phyloP scores from a whole-genome alignment of 2,329 filamentous ascomycete genomes.

The Magnaporthiopsis poae region DNA sequence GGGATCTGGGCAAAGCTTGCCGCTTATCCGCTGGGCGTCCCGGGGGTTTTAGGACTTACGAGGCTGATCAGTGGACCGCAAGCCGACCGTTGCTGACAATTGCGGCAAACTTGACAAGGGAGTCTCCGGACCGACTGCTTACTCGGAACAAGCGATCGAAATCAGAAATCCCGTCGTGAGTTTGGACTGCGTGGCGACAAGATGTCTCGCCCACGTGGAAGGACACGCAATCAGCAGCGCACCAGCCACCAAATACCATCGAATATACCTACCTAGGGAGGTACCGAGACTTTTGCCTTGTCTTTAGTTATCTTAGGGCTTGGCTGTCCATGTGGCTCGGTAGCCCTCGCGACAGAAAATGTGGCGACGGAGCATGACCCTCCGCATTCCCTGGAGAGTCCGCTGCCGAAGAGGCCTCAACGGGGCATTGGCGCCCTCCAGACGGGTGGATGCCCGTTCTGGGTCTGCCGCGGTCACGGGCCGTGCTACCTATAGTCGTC shows the following conservation, averaged over 20 bases:
- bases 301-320: too few species aligned
- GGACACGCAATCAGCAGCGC: not conserved
- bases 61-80: not conserved
- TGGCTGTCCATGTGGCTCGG: not conserved
- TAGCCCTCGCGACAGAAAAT: not conserved
- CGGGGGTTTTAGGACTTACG: not conserved
- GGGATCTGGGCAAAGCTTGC: not conserved
- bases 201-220: not conserved
- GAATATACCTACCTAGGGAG: not conserved
- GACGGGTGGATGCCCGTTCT: not conserved
- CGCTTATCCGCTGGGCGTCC: not conserved
- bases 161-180: too few species aligned
- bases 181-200: not conserved
- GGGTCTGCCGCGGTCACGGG: not conserved
- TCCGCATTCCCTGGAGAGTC: not conserved
- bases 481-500: not conserved
- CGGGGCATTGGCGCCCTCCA: not conserved
- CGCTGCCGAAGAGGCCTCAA: not conserved
- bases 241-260: not conserved
- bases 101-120: too few species aligned
- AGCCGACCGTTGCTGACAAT: not conserved
- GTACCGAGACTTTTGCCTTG: not conserved
- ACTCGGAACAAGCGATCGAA: too few species aligned
- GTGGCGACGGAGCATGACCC: not conserved
- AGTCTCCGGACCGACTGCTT: not conserved